Base-by-base conservation (phyloP, 441 rosid genomes). In the Syzygium malaccense region DNA sequence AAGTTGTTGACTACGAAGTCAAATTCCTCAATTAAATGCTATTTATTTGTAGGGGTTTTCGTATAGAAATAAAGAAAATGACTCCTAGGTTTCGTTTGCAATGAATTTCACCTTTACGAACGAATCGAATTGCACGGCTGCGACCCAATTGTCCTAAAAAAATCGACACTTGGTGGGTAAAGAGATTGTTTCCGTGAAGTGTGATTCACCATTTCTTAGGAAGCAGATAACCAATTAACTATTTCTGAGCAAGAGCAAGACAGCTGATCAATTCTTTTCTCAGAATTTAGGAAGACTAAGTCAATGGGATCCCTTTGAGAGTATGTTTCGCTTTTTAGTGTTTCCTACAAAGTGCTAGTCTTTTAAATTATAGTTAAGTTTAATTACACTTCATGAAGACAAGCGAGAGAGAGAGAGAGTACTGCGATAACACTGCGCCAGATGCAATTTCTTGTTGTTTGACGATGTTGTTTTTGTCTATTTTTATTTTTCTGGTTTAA, bases 151-250 rank as follows among this genome's bases (percentile, higher is more conserved):
- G n/a, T 71, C 17, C 17, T 23, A 12, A 37, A 37, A 71, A 37
- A 37, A 1, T 71, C 0, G 0, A 41, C n/a, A 0, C 51, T 37
- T 6, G 20, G 11, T 7, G 33, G 71, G 14, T 7, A n/a, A 62
- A n/a, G 33, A n/a, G 20, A 62, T 60, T 0, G 30, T 60, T 60
- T 60, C 32, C 32, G n/a, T 13, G 66, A 60, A 60, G 32, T 60
- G 66, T 28, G 66, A 28, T 13, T 28, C 66, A 26, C 66, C 66
- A 28, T 60, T 60, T 0, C 66, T 12, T 60, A 60, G 37, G 71
- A 62, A 62, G 5, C 33, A 14, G 71, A 62, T 62, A 14, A 0
- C 33, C 33, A 14, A 33, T n/a, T 62, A 14, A 0, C 37, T 0
- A 62, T n/a, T n/a, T 62, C 71, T n/a, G 71, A 62, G 71, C 33